phyloP scores from a whole-genome alignment of 129 eudicot species.

The Saposhnikovia divaricata region DNA sequence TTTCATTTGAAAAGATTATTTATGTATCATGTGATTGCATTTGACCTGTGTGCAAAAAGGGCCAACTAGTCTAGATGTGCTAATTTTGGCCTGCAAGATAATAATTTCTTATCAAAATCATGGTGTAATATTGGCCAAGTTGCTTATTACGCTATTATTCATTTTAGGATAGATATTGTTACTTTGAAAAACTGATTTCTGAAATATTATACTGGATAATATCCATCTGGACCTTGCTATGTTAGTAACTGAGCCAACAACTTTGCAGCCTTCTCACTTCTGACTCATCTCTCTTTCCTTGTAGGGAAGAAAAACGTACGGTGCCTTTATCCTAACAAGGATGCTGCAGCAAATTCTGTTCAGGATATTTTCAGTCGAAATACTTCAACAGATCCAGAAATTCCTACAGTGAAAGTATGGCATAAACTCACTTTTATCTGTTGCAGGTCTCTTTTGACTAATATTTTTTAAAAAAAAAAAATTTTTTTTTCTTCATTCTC shows the following conservation, averaged over 20 bases:
- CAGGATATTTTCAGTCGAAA: conserved; percentile 42
- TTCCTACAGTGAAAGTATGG: conserved; percentile 31
- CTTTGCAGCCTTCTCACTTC: background rate
- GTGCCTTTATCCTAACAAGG: conserved; percentile 91
- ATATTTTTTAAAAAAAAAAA: background rate
- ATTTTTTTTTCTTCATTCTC: background rate
- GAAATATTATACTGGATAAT: background rate
- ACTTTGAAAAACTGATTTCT: background rate
- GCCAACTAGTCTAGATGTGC: background rate
- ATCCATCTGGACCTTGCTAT: background rate
- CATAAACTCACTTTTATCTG: background rate
- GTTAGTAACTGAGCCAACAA: background rate
- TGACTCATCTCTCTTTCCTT: conserved; percentile 6
- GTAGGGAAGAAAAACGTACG: conserved; percentile 76
- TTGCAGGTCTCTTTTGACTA: background rate
- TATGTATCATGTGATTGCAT: background rate
- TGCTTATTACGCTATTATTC: background rate
- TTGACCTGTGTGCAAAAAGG: background rate
- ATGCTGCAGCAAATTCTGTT: conserved; percentile 51
- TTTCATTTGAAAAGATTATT: background rate
- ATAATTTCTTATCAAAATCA: background rate
- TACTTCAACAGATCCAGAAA: conserved; percentile 20
- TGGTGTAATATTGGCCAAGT: background rate
- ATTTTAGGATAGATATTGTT: background rate
- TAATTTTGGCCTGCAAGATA: background rate